These are phyloP conservation scores for Wickerhamiella azymoides DNA, from an alignment of 805 yeast genomes.

Conservation along the genomic window DNA sequence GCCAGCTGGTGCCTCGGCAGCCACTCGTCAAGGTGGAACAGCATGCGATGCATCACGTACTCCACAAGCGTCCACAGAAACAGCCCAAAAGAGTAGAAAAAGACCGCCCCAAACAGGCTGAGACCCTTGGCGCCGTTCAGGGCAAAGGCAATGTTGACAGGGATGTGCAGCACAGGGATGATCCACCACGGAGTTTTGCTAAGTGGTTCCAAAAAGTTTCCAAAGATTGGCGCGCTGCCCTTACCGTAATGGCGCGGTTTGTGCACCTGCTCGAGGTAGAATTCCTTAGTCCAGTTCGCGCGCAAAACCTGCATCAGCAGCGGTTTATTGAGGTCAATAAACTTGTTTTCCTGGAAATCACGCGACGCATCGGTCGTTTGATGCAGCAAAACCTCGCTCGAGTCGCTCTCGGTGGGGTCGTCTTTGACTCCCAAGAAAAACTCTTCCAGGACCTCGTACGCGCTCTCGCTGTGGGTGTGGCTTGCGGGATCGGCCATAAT, in stretches of 20 bases:
- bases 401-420: constrained; percentile 50
- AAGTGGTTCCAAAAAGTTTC: constrained; percentile 85
- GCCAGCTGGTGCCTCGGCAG: constrained; percentile 70
- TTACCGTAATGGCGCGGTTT: constrained; percentile 97
- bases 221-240: constrained; percentile 92
- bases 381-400: constrained; percentile 33
- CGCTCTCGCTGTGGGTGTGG: constrained; percentile 73
- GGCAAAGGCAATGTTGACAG: constrained; percentile 54
- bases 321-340: constrained; percentile 75
- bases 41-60: constrained; percentile 73
- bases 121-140: constrained; percentile 44
- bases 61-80: constrained; percentile 90
- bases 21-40: constrained; percentile 81
- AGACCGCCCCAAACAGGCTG: constrained; percentile 30
- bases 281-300: constrained; percentile 68
- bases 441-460: constrained; percentile 77
- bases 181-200: constrained; percentile 91
- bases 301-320: constrained; percentile 65
- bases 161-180: constrained; percentile 78
- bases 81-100: constrained; percentile 65
- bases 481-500: constrained; percentile 58
- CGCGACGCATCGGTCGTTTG: constrained; percentile 63
- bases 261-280: constrained; percentile 90
- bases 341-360: constrained; percentile 67
- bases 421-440: constrained; percentile 57